phyloP scores from a whole-genome alignment of 257 asterid genomes.

The Plantago elongata region DNA sequence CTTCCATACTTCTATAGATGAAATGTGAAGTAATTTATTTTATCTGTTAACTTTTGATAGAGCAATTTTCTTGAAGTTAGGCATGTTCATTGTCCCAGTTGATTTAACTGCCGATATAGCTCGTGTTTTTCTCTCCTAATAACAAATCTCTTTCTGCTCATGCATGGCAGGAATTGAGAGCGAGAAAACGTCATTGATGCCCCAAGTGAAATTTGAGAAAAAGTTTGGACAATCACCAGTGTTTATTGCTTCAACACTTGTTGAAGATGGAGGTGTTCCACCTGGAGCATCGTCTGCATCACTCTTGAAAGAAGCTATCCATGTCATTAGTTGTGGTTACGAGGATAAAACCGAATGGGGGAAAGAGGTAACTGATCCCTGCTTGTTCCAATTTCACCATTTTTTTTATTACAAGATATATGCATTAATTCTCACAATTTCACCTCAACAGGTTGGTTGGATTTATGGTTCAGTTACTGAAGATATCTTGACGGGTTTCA shows the following conservation, averaged over 20 bases:
- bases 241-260: slow-evolving; percentile 78
- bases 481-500: slow-evolving; percentile 46
- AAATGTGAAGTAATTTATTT: too few species aligned
- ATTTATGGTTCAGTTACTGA: slow-evolving; percentile 49
- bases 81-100: too few species aligned
- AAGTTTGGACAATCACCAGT: slow-evolving; percentile 92
- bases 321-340: slow-evolving; percentile 79
- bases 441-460: slow-evolving; percentile 36
- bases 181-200: slow-evolving; percentile 73
- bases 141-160: not conserved
- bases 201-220: slow-evolving; percentile 79
- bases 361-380: slow-evolving; percentile 42
- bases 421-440: not conserved
- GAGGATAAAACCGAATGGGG: slow-evolving; percentile 84
- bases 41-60: not conserved
- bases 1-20: too few species aligned
- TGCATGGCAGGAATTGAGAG: slow-evolving; percentile 65
- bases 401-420: not conserved
- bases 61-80: too few species aligned
- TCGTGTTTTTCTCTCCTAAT: not conserved
- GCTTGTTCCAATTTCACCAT: not conserved
- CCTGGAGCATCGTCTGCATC: slow-evolving; percentile 85
- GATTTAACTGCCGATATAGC: too few species aligned
- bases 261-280: slow-evolving; percentile 86
- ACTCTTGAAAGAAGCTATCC: slow-evolving; percentile 89